Evolutionary conservation across 805 yeast species (phyloP), one percentile per base, ranked within the genome.

Genomic region (Ogataea dorogensis): DNA sequence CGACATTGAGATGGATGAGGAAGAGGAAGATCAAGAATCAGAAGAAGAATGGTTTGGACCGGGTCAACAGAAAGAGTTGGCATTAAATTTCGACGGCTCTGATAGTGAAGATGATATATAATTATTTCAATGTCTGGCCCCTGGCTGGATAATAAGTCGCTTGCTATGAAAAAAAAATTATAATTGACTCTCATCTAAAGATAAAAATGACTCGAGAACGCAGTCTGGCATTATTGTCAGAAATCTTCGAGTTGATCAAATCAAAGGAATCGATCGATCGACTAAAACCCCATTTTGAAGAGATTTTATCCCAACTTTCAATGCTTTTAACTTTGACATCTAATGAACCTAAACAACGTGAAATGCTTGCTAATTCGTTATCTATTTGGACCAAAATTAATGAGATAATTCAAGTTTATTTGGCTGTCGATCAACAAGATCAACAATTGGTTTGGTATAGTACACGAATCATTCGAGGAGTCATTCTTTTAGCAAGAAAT

Each of bases 41-140:
- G 65, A 59, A 2, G 63, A 51, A 2, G 68, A 58, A 11, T 59
- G 64, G 65, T 53, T 54, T 42, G 66, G 63, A 6, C 61, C 63
- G 7, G 58, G 58, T 18, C 54, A 50, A 9, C 56, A 46, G 16
- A 50, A 54, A 25, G 53, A 46, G 16, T 34, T 59, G 12, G 58
- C 47, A 5, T 67, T 61, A 19, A 49, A 47, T 11, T 59, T 56
- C 26, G 56, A 49, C 9, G 72, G 64, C 34, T 60, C 58, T 29
- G 53, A 51, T 24, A 63, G 53, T 13, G 60, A 56, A 29, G 67
- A 56, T 13, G 31, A 28, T n/a, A n/a, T n/a, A n/a, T n/a, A n/a
- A n/a, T n/a, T n/a, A n/a, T n/a, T n/a, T n/a, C n/a, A n/a, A n/a
- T n/a, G n/a, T n/a, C n/a, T n/a, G n/a, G n/a, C n/a, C 14, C 24